Evolutionary conservation across 805 yeast genomes (phyloP), one percentile per base, ranked within the genome.

Genomic region (Aciculoconidium aculeatum): DNA sequence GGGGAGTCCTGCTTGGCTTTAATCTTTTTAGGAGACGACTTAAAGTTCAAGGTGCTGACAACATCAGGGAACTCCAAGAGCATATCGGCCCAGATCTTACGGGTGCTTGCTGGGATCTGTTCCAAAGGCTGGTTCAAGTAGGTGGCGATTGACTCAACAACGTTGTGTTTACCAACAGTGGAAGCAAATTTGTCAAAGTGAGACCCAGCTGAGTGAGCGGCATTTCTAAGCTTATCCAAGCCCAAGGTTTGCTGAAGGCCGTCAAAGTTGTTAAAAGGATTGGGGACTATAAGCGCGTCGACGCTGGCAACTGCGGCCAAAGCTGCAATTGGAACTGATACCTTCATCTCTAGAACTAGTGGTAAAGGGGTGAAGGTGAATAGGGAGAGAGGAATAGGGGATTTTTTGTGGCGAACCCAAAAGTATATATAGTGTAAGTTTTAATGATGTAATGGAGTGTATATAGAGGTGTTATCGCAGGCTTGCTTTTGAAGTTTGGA

Each of bases 31-130:
- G 83, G 81, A 22, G 56, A 51, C 6, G 79, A 60, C 38, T 53
- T 57, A 38, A 75, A 62, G 36, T 64, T 65, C 61, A 81, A 54
- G 25, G 63, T 56, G 13, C 63, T 44, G 11, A 76, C 53, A 15
- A 75, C 62, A n/a, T 66, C 58, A 14, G 88, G 88, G 56, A 70
- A 80, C 28, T 61, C 55, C 44, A 65, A 33, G 21, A 79, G 59
- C 76, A 80, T 71, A 22, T 80, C 86, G 15, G 70, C 46, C 88
- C 88, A 80, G 17, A 70, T 47, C 15, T 50, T 36, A 47, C 71
- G 67, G 28, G 78, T 53, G 8, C 69, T 75, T 4, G 57, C 48
- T 11, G 80, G 61, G 25, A 78, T 42, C 10, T 61, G 40, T 16
- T 68, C 74, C 16, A 68, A 32, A 3, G 79, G 72, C 38, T 73